Evolutionary conservation across 2,329 filamentous ascomycete species (phyloP).

Genomic region (Neofusicoccum umdonicola): DNA sequence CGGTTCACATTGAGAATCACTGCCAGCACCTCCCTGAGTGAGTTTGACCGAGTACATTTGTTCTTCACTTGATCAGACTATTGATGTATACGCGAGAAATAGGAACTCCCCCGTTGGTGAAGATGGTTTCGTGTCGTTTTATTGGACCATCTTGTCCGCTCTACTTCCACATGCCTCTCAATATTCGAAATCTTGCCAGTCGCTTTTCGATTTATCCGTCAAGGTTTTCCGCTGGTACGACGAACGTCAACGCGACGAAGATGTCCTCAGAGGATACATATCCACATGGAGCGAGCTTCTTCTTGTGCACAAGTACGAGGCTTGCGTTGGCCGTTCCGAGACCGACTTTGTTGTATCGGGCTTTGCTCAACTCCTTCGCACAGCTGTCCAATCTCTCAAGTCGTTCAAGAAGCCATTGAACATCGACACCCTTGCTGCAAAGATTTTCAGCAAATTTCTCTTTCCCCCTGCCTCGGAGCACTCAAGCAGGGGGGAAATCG

Average conservation of each 20-base stretch:
- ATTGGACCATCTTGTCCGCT: slow-evolving; percentile 33
- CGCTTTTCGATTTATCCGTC: slow-evolving; percentile 36
- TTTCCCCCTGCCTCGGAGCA: slow-evolving; percentile 25
- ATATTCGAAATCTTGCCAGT: slow-evolving; percentile 26
- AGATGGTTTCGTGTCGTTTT: slow-evolving; percentile 32
- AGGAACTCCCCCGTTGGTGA: slow-evolving; percentile 21
- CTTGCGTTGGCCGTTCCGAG: slow-evolving; percentile 36
- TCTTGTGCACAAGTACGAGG: slow-evolving; percentile 32
- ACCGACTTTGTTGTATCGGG: slow-evolving; percentile 37
- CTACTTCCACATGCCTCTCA: slow-evolving; percentile 31
- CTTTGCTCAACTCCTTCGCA: slow-evolving; percentile 40
- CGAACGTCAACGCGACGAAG: slow-evolving; percentile 32
- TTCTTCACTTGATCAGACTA: neutral
- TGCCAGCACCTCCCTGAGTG: slow-evolving; percentile 24
- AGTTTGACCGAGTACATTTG: neutral
- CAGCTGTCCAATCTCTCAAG: slow-evolving; percentile 38
- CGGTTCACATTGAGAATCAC: slow-evolving; percentile 32
- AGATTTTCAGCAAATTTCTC: slow-evolving; percentile 36
- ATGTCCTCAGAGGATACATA: slow-evolving; percentile 29
- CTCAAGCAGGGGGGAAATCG: too few species aligned
- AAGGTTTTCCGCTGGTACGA: slow-evolving; percentile 36
- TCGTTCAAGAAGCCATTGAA: slow-evolving; percentile 40
- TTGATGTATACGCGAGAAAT: neutral
- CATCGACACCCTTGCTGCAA: slow-evolving; percentile 11
- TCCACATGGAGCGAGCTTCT: slow-evolving; percentile 33